Conservation (phyloP, 495 filamentous ascomycete species). For the Xanthoparmelia taractica region DNA sequence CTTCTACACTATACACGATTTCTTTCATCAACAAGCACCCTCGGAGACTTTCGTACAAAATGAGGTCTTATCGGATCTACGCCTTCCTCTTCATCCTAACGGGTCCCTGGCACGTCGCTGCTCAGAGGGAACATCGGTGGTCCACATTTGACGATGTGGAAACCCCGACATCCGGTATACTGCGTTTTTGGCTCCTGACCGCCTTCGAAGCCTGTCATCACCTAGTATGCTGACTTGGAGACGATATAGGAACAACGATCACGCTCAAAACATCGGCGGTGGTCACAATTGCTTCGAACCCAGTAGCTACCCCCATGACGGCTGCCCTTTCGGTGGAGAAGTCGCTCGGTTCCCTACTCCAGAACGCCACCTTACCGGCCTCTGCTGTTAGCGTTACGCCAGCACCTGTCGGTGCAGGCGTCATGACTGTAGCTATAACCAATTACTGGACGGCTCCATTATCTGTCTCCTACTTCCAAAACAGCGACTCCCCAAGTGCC, state of each 20-base stretch:
- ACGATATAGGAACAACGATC: neutral
- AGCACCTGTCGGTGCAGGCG: constrained; percentile 10
- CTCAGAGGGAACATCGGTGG: constrained; percentile 1
- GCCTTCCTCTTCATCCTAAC: constrained; percentile 11
- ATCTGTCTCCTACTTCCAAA: constrained; percentile 16
- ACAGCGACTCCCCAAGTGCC: constrained; percentile 8
- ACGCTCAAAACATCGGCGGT: neutral
- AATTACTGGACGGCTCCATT: constrained; percentile 16
- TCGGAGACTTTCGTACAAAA: neutral
- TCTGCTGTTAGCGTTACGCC: constrained; percentile 10
- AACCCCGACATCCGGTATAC: neutral
- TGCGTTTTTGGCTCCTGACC: neutral
- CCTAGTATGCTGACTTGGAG: neutral
- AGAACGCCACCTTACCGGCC: constrained; percentile 8
- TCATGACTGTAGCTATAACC: constrained; percentile 15
- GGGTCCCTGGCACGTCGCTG: neutral
- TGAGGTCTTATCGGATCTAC: neutral
- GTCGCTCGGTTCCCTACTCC: constrained; percentile 2
- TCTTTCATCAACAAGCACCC: neutral
- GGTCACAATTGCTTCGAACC: neutral
- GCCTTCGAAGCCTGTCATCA: neutral
- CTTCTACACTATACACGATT: neutral
- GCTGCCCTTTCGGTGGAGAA: neutral
- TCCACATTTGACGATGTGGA: neutral
- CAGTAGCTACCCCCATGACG: neutral